Conservation (phyloP, 139 green algal genomes). For the Chlorella vulgaris region DNA sequence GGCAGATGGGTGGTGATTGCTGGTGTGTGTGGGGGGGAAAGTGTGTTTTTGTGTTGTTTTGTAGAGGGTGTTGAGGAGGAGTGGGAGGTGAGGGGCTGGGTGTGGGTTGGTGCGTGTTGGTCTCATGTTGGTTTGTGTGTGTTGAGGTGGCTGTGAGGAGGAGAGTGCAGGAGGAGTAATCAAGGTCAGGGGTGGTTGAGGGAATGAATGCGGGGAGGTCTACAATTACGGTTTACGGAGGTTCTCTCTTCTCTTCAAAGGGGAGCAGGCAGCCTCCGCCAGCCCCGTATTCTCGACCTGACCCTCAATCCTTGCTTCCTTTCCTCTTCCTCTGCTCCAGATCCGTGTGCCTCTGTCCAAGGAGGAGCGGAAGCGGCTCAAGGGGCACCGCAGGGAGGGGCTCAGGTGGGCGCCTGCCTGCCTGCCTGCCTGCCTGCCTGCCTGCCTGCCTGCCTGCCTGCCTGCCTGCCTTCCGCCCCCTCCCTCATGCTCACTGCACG, state of each 20-base stretch:
- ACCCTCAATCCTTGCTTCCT: not conserved
- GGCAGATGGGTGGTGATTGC: not conserved
- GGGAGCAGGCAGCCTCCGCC: too few relatives aligned
- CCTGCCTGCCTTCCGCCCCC: not conserved
- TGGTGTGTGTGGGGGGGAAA: not conserved
- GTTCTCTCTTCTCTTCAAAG: too few relatives aligned
- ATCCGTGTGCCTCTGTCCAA: slow-evolving; percentile 80
- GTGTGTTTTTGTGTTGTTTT: too few relatives aligned
- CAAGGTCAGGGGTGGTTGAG: too few relatives aligned
- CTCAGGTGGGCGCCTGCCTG: slow-evolving; percentile 20
- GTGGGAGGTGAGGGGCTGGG: too few relatives aligned
- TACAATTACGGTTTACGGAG: too few relatives aligned
- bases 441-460: not conserved
- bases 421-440: not conserved
- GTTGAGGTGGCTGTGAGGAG: too few relatives aligned
- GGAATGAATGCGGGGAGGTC: too few relatives aligned
- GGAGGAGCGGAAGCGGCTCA: slow-evolving; percentile 82
- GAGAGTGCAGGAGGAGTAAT: too few relatives aligned
- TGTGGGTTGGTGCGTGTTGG: too few relatives aligned
- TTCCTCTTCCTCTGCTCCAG: not conserved
- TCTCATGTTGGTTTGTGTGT: too few relatives aligned
- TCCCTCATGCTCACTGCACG: not conserved
- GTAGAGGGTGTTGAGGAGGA: too few relatives aligned
- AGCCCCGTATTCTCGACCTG: not conserved
- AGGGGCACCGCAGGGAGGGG: slow-evolving; percentile 53